Evolutionary conservation across 768 basidiomycete genomes (phyloP), one percentile per base, ranked within the genome.

Genomic region (Kwoniella dendrophila): DNA sequence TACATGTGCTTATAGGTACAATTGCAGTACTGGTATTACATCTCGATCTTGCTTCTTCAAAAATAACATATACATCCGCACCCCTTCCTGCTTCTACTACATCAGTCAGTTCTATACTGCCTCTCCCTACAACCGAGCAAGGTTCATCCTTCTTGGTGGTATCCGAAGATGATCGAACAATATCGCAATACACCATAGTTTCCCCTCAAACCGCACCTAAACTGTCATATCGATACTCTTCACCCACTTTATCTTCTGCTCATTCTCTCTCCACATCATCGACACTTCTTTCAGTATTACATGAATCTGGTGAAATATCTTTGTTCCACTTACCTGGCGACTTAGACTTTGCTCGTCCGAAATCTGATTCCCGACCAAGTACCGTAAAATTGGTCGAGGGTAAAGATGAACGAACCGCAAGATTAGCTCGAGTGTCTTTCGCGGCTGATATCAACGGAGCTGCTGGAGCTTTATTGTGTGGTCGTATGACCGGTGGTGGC

Each of bases 261-360:
- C 78, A 79, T 50, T 73, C 69, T 34, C 33, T 72, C 16, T 55
- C 74, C 10, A n/a, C 68, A 4, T 65, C 66, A 1, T 48, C 71
- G 4, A 55, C 38, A 12, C 57, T 63, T 22, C 36, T 79, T 14
- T 71, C 72, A 1, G 67, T 76, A 20, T 55, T 76, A 22, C 75
- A 77, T 43, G 40, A 53, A 6, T 74, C 78, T 1, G 78, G 78
- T 27, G 74, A 77, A 53, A 63, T 75, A n/a, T 73, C 69, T 8
- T 32, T 78, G n/a, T 78, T 75, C 66, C 57, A 63, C 7, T n/a
- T 74, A 0, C 72, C 74, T 1, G 30, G 64, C 16, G 49, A 66
- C 22, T 51, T 72, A 2, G 69, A 72, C 55, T 63, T 74, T 52
- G 40, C 59, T n/a, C 61, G 68, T 44, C 74, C 74, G 1, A 68